Percentiles rank a stretch among this genome's conserved stretches.
These are phyloP conservation scores for Plasmodium chabaudi DNA, from an alignment of 169 alveolate species.

Conservation along the genomic window DNA sequence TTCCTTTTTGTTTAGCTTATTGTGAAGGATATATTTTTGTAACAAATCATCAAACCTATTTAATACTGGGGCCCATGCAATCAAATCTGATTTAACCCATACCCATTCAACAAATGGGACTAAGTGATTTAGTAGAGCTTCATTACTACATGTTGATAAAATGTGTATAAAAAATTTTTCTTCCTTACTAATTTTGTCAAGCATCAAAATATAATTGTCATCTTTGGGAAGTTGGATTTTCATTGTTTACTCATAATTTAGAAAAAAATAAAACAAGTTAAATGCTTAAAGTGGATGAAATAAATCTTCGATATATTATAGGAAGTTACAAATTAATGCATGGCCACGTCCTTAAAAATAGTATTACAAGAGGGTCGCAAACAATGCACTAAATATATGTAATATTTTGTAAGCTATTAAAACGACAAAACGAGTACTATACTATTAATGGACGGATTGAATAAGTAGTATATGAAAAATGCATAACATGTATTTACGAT, in stretches of 20 bases:
- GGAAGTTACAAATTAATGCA: too few species aligned
- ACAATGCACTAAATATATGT: too few species aligned
- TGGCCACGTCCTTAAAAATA: too few species aligned
- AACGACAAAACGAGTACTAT: too few species aligned
- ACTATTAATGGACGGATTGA: too few species aligned
- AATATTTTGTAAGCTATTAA: too few species aligned
- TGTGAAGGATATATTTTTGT: conserved; percentile 71
- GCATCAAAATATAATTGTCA: conserved; percentile 83
- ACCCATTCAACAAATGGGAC: conserved; percentile 87
- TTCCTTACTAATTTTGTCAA: conserved; percentile 82
- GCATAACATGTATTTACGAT: too few species aligned
- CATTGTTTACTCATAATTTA: conserved; percentile 77
- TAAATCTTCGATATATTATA: too few species aligned
- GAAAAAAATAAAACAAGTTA: neutral
- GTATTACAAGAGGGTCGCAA: too few species aligned
- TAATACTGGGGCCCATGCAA: conserved; percentile 88
- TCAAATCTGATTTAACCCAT: conserved; percentile 84
- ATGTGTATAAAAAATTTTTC: conserved; percentile 83
- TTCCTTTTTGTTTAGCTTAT: conserved; percentile 68
- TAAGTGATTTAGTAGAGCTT: conserved; percentile 78
- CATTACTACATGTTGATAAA: conserved; percentile 78
- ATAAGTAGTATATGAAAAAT: too few species aligned
- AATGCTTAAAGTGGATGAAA: too few species aligned
- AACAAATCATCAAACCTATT: conserved; percentile 85
- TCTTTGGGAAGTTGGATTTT: conserved; percentile 86